phyloP scores from a whole-genome alignment of 169 alveolate genomes.

The Neospora caninum region DNA sequence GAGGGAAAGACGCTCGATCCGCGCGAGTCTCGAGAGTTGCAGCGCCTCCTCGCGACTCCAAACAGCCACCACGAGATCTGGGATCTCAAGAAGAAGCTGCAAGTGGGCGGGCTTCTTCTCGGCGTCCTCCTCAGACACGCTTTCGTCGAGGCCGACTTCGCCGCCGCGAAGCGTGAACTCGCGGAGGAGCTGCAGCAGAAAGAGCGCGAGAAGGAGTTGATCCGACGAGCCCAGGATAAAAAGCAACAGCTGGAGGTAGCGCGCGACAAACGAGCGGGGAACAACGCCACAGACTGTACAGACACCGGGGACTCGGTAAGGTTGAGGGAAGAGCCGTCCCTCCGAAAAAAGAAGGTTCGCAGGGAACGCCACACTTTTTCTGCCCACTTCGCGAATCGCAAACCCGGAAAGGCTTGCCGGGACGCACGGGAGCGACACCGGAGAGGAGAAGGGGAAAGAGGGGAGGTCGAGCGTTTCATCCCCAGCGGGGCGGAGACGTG shows the following conservation, averaged over 20 bases:
- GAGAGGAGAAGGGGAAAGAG: too few species aligned
- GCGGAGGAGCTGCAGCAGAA: constrained; percentile 60
- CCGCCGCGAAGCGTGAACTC: constrained; percentile 62
- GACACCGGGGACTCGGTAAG: too few species aligned
- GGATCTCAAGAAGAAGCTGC: constrained; percentile 40
- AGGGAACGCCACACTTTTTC: too few species aligned
- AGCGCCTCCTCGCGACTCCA: neutral
- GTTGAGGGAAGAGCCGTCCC: too few species aligned
- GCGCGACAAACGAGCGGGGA: neutral
- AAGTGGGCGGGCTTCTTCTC: constrained; percentile 63
- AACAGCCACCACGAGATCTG: constrained; percentile 5
- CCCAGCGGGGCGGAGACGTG: too few species aligned
- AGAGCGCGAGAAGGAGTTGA: constrained; percentile 33
- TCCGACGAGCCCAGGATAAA: neutral
- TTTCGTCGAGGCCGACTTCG: constrained; percentile 59
- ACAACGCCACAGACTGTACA: neutral
- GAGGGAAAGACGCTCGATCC: constrained; percentile 29
- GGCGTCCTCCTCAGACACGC: constrained; percentile 61
- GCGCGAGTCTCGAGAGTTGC: constrained; percentile 37
- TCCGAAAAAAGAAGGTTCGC: too few species aligned
- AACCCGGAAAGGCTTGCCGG: too few species aligned
- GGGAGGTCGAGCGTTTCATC: too few species aligned
- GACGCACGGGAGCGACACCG: too few species aligned
- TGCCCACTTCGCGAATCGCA: too few species aligned
- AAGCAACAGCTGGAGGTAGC: neutral